Conservation (phyloP, 1,139 yeast species). For the Debaryomyces udenii region DNA sequence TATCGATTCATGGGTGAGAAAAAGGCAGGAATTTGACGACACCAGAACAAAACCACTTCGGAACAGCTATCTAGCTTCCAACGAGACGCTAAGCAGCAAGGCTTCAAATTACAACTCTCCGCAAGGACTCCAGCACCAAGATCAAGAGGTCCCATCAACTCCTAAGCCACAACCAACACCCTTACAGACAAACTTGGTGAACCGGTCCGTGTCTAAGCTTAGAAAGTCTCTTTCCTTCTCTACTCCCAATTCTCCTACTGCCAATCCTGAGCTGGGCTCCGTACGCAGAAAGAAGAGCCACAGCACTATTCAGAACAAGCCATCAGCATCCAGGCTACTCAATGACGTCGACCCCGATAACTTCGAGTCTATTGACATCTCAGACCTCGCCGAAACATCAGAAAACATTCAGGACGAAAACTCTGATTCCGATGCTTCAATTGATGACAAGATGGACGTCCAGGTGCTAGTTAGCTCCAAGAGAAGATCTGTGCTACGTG, state of each 20-base stretch:
- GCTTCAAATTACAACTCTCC: constrained; percentile 2
- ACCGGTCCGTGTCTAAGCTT: constrained; percentile 27
- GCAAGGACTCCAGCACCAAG: background rate
- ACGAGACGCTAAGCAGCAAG: constrained; percentile 28
- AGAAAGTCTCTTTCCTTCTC: constrained; percentile 29
- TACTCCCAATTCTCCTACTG: constrained; percentile 17
- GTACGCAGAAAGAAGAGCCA: constrained; percentile 16
- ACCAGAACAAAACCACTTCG: constrained; percentile 22
- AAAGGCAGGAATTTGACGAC: constrained; percentile 52
- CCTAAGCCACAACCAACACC: constrained; percentile 17
- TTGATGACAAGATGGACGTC: constrained; percentile 60
- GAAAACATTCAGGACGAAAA: constrained; percentile 5
- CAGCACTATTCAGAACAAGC: constrained; percentile 5
- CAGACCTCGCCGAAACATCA: constrained; percentile 6
- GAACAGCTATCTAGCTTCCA: constrained; percentile 34
- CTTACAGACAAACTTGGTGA: constrained; percentile 20
- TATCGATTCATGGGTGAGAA: constrained; percentile 56
- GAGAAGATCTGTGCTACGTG: constrained; percentile 61
- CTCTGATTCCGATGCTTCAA: constrained; percentile 26
- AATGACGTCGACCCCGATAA: constrained; percentile 13
- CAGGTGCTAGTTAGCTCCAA: constrained; percentile 76
- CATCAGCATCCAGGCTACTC: background rate
- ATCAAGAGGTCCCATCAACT: background rate
- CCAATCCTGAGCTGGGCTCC: constrained; percentile 8
- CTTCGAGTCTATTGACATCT: constrained; percentile 10